phyloP scores from a whole-genome alignment of 176 grass and related monocot genomes.

The Oryza rufipogon region DNA sequence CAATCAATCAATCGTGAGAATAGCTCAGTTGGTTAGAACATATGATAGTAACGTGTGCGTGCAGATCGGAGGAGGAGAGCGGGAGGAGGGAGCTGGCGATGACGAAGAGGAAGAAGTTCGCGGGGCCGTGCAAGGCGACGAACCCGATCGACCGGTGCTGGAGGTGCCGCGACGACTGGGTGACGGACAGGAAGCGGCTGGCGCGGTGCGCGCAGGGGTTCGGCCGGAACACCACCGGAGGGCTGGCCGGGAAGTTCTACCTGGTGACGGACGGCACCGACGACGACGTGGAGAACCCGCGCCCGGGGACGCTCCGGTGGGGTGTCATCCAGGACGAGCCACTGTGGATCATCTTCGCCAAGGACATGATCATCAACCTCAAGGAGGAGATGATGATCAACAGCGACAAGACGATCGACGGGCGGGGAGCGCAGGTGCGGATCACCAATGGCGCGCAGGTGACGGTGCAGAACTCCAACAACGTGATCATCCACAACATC shows the following conservation, averaged over 20 bases:
- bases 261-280: slow-evolving; percentile 71
- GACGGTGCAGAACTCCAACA: slow-evolving; percentile 63
- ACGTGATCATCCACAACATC: slow-evolving; percentile 87
- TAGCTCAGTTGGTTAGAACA: too few species aligned
- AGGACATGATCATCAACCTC: slow-evolving; percentile 74
- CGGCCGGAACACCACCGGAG: slow-evolving; percentile 64
- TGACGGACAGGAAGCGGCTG: slow-evolving; percentile 63
- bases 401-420: slow-evolving; percentile 83
- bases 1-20: too few species aligned
- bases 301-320: slow-evolving; percentile 70
- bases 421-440: slow-evolving; percentile 68
- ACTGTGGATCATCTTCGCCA: slow-evolving; percentile 76
- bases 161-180: slow-evolving; percentile 81
- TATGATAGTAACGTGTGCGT: neutral
- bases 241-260: slow-evolving; percentile 65
- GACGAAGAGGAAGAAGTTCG: slow-evolving; percentile 38
- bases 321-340: slow-evolving; percentile 69
- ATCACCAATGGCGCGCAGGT: slow-evolving; percentile 62
- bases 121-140: slow-evolving; percentile 57
- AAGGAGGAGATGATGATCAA: slow-evolving; percentile 72
- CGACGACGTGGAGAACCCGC: slow-evolving; percentile 58
- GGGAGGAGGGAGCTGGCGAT: slow-evolving; percentile 45
- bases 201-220: slow-evolving; percentile 77
- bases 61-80: slow-evolving; percentile 29
- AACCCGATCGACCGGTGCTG: slow-evolving; percentile 93